Percentiles rank a stretch among this genome's conserved stretches.
Evolutionary conservation across 2,329 filamentous ascomycete species (phyloP).

Genomic region (Balansia obtecta): DNA sequence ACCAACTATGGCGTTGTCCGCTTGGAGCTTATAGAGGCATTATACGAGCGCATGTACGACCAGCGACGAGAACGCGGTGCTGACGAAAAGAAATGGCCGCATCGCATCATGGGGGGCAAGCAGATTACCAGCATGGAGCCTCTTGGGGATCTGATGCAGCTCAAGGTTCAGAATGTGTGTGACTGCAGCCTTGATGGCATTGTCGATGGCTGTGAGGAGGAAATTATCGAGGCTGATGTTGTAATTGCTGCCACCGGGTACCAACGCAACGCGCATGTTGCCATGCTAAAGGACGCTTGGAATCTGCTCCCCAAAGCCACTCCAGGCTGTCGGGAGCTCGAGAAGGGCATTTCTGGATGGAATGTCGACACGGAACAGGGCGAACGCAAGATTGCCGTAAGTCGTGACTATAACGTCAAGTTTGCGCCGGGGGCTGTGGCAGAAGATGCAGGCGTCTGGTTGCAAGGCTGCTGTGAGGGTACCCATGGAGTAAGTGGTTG

Average conservation of each 20-base stretch:
- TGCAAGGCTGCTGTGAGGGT: conserved; percentile 87
- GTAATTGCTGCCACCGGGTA: conserved; percentile 87
- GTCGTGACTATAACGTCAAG: conserved; percentile 65
- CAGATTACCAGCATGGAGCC: conserved; percentile 51
- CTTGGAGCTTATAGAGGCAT: conserved; percentile 74
- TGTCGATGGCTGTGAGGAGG: conserved; percentile 28
- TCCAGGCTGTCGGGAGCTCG: conserved; percentile 16
- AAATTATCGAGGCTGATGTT: conserved; percentile 63
- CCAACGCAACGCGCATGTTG: conserved; percentile 61
- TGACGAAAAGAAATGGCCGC: conserved; percentile 66
- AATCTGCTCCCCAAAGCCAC: conserved; percentile 47
- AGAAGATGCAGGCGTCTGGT: conserved; percentile 68
- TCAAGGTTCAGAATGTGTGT: conserved; percentile 41
- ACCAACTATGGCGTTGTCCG: conserved; percentile 96
- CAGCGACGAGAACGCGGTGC: conserved; percentile 60
- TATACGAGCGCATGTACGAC: conserved; percentile 81
- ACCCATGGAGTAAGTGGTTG: conserved; percentile 69
- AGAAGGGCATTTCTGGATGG: conserved; percentile 27
- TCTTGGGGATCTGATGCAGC: conserved; percentile 37
- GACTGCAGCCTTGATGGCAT: conserved; percentile 29
- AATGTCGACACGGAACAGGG: conserved; percentile 25
- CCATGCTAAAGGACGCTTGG: conserved; percentile 57
- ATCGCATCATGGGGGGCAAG: conserved; percentile 62
- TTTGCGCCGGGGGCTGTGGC: conserved; percentile 58
- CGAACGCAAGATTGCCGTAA: conserved; percentile 48